phyloP scores from a whole-genome alignment of 148 eudicot genomes.

The Linanthus parryae region DNA sequence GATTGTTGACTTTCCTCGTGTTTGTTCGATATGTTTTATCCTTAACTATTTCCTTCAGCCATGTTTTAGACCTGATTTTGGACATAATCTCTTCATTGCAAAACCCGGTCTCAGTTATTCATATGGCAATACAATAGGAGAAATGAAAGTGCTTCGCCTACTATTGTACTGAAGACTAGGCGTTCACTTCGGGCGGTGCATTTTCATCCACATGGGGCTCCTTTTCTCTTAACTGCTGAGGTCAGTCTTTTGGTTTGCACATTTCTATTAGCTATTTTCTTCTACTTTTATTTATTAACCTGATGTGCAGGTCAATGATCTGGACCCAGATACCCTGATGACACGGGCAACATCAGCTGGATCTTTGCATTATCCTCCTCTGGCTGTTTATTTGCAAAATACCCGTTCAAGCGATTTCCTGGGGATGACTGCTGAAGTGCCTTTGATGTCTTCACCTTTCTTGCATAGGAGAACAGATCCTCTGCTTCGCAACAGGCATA shows the following conservation, averaged over 20 bases:
- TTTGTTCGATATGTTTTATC: neutral
- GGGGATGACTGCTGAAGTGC: conserved; percentile 20
- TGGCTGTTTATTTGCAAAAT: conserved; percentile 18
- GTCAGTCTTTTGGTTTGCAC: conserved; percentile 8
- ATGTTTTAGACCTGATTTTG: neutral
- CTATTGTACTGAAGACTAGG: conserved; percentile 23
- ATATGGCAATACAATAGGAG: conserved; percentile 23
- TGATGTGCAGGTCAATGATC: conserved; percentile 31
- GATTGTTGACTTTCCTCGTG: conserved; percentile 3
- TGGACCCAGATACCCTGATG: conserved; percentile 25
- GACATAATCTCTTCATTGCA: conserved; percentile 5
- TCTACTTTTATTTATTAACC: conserved; percentile 4
- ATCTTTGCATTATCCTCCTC: conserved; percentile 20
- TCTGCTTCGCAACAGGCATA: conserved; percentile 5
- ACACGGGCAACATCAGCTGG: conserved; percentile 17
- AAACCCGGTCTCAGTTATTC: conserved; percentile 20
- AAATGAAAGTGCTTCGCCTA: conserved; percentile 21
- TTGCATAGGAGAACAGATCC: conserved; percentile 10
- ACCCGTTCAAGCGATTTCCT: conserved; percentile 8
- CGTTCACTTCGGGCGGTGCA: conserved; percentile 31
- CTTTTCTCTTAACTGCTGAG: conserved; percentile 30
- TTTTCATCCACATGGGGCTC: conserved; percentile 29
- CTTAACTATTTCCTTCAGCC: neutral
- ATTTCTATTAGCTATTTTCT: conserved; percentile 5
- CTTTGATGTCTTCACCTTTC: conserved; percentile 18